A percentile compares a stretch with the other conserved stretches of the same genome.
Evolutionary conservation across 1,284 basidiomycete species (phyloP).

Genomic region (Vanrija humicola): DNA sequence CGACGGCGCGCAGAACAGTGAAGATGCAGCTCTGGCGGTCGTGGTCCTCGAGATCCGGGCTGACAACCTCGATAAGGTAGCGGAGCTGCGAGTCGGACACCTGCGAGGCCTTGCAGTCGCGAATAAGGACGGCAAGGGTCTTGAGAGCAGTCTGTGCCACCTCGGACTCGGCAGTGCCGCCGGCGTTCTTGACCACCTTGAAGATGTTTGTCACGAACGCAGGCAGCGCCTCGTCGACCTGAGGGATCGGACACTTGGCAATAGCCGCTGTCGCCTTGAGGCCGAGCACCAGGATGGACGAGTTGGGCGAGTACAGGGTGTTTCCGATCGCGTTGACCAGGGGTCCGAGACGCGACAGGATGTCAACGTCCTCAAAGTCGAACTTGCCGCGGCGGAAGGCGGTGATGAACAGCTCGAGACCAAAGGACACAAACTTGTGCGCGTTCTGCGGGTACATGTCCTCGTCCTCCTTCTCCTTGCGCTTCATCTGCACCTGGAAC

Average conservation of each 20-base stretch:
- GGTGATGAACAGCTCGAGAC: slow-evolving; percentile 86
- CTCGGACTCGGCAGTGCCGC: slow-evolving; percentile 79
- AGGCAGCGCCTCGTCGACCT: slow-evolving; percentile 71
- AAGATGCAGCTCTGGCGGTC: slow-evolving; percentile 84
- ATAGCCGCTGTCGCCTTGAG: slow-evolving; percentile 79
- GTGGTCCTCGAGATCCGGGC: slow-evolving; percentile 91
- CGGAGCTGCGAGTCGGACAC: slow-evolving; percentile 86
- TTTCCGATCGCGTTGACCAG: slow-evolving; percentile 88
- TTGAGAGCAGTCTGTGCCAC: slow-evolving; percentile 84
- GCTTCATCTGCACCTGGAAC: slow-evolving; percentile 72
- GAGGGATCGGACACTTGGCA: slow-evolving; percentile 76
- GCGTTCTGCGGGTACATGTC: slow-evolving; percentile 79
- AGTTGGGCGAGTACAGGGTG: slow-evolving; percentile 80
- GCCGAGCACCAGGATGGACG: slow-evolving; percentile 72
- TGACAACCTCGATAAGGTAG: slow-evolving; percentile 77
- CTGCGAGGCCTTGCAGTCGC: slow-evolving; percentile 73
- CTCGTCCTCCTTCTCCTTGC: slow-evolving; percentile 57
- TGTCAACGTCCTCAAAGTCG: slow-evolving; percentile 68
- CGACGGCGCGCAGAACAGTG: slow-evolving; percentile 84
- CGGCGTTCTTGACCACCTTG: slow-evolving; percentile 75
- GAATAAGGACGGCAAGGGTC: slow-evolving; percentile 76
- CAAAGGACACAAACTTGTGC: slow-evolving; percentile 82
- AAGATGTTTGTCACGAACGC: slow-evolving; percentile 84
- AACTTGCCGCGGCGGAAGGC: slow-evolving; percentile 82
- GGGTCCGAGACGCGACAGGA: slow-evolving; percentile 75